Conservation (phyloP, 805 yeast species). For the Saccharomycopsis sp. region DNA sequence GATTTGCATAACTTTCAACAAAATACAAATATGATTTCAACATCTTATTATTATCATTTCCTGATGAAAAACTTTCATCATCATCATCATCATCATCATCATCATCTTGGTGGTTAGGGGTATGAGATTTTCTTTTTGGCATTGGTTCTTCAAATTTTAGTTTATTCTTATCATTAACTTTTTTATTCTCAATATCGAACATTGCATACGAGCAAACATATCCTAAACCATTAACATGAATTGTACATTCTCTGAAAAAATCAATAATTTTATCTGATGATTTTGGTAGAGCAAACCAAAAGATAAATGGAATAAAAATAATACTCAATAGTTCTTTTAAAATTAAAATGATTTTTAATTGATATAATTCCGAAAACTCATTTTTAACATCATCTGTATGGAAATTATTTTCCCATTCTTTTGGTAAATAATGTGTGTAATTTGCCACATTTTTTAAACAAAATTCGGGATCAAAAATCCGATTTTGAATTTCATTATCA, state of each 20-base stretch:
- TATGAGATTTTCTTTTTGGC: not conserved
- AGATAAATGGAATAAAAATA: constrained; percentile 76
- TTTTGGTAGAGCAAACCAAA: constrained; percentile 74
- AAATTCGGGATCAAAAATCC: constrained; percentile 90
- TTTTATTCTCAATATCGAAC: constrained; percentile 65
- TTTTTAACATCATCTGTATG: constrained; percentile 78
- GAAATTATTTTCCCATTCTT: constrained; percentile 72
- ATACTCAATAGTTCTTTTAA: constrained; percentile 74
- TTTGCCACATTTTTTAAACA: constrained; percentile 71
- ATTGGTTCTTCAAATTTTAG: constrained; percentile 11
- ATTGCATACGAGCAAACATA: constrained; percentile 91
- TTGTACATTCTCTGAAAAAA: constrained; percentile 80
- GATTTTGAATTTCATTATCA: constrained; percentile 18
- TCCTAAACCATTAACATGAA: constrained; percentile 91
- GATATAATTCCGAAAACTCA: constrained; percentile 73
- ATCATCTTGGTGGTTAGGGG: no score
- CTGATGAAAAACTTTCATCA: constrained; percentile 29
- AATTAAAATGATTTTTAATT: constrained; percentile 60
- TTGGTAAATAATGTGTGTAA: constrained; percentile 85
- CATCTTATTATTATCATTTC: constrained; percentile 86
- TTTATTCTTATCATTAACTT: constrained; percentile 13
- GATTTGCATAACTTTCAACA: constrained; percentile 63
- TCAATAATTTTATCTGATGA: constrained; percentile 72
- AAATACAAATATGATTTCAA: constrained; percentile 82
- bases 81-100: constrained; percentile 27